These are phyloP conservation scores for Rhododendron griersonianum DNA, from an alignment of 148 eudicot genomes.

Conservation along the genomic window DNA sequence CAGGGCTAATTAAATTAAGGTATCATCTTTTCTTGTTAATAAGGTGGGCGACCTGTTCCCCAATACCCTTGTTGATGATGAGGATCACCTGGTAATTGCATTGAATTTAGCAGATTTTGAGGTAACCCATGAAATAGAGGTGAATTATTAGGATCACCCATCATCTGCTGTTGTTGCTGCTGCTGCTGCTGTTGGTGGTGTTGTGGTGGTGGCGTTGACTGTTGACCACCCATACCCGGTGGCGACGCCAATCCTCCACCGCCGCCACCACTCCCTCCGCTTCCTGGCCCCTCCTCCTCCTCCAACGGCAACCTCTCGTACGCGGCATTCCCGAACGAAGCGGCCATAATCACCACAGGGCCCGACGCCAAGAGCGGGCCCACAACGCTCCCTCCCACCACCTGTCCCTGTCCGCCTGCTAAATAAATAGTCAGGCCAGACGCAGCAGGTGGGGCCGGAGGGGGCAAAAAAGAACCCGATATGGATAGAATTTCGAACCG, in stretches of 20 bases:
- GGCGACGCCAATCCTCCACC: constrained; percentile 29
- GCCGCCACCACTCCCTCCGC: constrained; percentile 9
- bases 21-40: not conserved
- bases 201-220: not conserved
- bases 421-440: constrained; percentile 48
- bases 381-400: constrained; percentile 54
- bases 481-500: constrained; percentile 55
- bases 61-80: constrained; percentile 25
- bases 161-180: constrained; percentile 17
- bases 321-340: constrained; percentile 57
- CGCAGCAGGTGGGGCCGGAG: constrained; percentile 57
- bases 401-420: constrained; percentile 64
- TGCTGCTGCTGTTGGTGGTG: constrained; percentile 12
- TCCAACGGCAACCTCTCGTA: constrained; percentile 59
- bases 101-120: constrained; percentile 31
- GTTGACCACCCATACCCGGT: constrained; percentile 19
- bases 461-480: constrained; percentile 49
- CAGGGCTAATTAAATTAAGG: not conserved
- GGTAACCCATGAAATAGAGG: constrained; percentile 32
- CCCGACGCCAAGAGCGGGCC: constrained; percentile 51
- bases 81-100: constrained; percentile 28
- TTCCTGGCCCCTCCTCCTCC: constrained; percentile 33
- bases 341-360: constrained; percentile 60
- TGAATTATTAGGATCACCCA: constrained; percentile 26
- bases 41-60: constrained; percentile 43